Evolutionary conservation across 2,329 filamentous ascomycete species (phyloP), one percentile per base, ranked within the genome.

Genomic region (Sarocladiaceae sp.): DNA sequence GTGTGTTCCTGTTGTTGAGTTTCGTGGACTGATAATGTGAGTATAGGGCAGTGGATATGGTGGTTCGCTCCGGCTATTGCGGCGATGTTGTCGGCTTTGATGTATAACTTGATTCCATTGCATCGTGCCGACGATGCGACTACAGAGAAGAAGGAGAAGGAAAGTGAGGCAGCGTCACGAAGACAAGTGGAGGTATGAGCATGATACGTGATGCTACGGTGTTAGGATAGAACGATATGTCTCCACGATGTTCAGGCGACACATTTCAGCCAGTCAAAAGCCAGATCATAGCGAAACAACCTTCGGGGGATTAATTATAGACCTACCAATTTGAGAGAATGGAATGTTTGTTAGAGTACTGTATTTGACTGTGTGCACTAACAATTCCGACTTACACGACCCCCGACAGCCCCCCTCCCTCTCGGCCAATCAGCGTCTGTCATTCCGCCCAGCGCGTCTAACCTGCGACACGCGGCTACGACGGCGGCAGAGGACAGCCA

Each of bases 21-120:
- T n/a, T n/a, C n/a, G n/a, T n/a, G 17, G 37, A 17, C 36, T n/a
- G 2, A 40, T 55, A 22, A n/a, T n/a, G n/a, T n/a, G 28, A 8
- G 12, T 22, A 15, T 23, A 67, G 64, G 62, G 49, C 68, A 71
- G 53, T 71, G 67, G 66, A 64, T 70, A 22, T 71, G 63, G 62
- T 71, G 67, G 67, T 57, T 65, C 46, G 68, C 63, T 1, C 66
- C 67, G 4, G 62, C 66, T 31, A 53, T 61, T 23, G 64, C 61
- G 11, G 56, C 58, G 0, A 50, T 67, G 2, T 50, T 69, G 7
- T 53, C 62, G 23, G 60, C 59, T 0, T 23, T 60, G 2, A 46
- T 66, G 22, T 68, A 67, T 51, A 60, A 63, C 28, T 40, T 64
- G 13, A 62, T 62, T 7, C 67, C 66, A n/a, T 17, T 36, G 6